Percentiles rank a stretch among this genome's conserved stretches.
Evolutionary conservation across 2,329 filamentous ascomycete species (phyloP).

Genomic region (Cadophora malorum): DNA sequence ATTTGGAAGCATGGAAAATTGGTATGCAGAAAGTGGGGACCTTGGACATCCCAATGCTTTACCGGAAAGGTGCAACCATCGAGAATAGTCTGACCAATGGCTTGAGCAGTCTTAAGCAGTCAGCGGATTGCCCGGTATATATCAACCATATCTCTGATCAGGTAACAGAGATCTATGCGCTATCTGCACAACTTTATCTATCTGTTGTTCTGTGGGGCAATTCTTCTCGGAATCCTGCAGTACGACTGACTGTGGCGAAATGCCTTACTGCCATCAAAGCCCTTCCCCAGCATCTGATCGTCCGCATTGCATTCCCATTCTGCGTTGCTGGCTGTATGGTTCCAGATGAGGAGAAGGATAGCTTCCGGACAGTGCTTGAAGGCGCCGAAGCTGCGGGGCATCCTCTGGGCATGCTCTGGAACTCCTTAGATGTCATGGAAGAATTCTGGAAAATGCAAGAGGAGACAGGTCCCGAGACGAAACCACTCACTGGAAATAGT

Average conservation of each 20-base stretch:
- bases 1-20: constrained; percentile 24
- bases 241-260: constrained; percentile 2
- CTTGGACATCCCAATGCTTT: constrained; percentile 16
- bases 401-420: constrained; percentile 18
- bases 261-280: constrained; percentile 9
- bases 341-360: constrained; percentile 8
- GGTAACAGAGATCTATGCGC: constrained; percentile 21
- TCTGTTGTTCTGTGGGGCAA: constrained; percentile 20
- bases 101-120: constrained; percentile 7
- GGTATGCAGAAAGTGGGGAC: background rate
- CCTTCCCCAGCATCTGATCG: constrained; percentile 18
- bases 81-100: constrained; percentile 23
- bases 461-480: background rate
- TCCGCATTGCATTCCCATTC: constrained; percentile 22
- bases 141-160: constrained; percentile 14
- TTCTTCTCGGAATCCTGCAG: constrained; percentile 7
- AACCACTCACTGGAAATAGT: background rate
- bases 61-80: constrained; percentile 29
- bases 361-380: constrained; percentile 16
- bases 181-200: constrained; percentile 22
- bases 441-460: constrained; percentile 46
- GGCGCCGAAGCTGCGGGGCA: background rate
- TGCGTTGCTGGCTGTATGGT: constrained; percentile 29
- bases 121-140: background rate
- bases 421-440: constrained; percentile 29